Conservation (phyloP, 2,329 filamentous ascomycete genomes). For the Simplicillium sp. region DNA sequence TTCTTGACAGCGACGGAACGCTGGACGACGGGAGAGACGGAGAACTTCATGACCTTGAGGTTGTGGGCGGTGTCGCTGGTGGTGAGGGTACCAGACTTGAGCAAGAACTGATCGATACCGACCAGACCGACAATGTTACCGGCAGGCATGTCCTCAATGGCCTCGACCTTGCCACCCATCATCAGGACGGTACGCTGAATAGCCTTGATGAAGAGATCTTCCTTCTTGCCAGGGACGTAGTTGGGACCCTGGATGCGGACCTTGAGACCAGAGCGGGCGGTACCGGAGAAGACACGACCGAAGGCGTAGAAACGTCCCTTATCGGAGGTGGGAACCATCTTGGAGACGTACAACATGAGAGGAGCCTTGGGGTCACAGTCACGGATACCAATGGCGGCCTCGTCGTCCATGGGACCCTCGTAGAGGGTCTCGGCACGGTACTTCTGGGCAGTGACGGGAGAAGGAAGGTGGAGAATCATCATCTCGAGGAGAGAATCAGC, state of each 20-base stretch:
- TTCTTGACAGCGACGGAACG: constrained; percentile 99
- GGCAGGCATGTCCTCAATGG: constrained; percentile 96
- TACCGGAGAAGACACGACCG: constrained; percentile 99
- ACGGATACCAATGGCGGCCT: constrained; percentile 90
- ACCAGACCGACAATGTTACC: constrained; percentile 99
- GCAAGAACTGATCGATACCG: constrained; percentile 99
- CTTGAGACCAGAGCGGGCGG: constrained; percentile 94
- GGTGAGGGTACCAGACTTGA: constrained; percentile 99
- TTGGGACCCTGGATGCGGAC: constrained; percentile 99
- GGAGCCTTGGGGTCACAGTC: constrained; percentile 97
- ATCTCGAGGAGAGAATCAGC: constrained; percentile 98
- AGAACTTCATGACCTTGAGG: constrained; percentile 99
- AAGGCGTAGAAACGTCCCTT: constrained; percentile 99
- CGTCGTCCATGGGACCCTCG: constrained; percentile 91
- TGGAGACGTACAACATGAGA: constrained; percentile 99
- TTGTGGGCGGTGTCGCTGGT: constrained; percentile 97
- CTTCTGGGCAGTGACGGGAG: constrained; percentile 87
- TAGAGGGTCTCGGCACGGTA: constrained; percentile 99
- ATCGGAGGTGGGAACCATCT: constrained; percentile 99
- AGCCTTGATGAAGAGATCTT: constrained; percentile 97
- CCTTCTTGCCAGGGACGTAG: constrained; percentile 97
- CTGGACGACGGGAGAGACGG: constrained; percentile 96
- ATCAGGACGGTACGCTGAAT: constrained; percentile 99
- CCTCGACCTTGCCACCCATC: constrained; percentile 99
- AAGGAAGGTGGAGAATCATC: constrained; percentile 99